Evolutionary conservation across 345 rosid genomes (phyloP).

Genomic region (Adansonia digitata): DNA sequence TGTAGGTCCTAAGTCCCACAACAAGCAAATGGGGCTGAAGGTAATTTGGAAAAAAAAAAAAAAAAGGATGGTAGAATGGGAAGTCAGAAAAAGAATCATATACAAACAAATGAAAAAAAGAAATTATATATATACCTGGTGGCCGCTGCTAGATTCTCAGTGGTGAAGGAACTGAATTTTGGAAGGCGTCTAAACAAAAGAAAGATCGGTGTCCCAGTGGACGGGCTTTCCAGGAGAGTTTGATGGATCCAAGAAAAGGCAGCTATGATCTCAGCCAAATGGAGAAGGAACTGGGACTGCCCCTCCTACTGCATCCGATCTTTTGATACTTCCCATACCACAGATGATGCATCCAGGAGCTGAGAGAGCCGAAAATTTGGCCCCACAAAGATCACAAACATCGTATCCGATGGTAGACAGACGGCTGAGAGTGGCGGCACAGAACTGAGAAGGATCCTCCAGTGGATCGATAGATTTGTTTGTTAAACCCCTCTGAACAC

Average conservation of each 20-base stretch:
- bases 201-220: neutral
- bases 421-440: conserved; percentile 93
- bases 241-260: neutral
- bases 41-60: neutral
- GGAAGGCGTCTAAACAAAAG: neutral
- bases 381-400: conserved; percentile 94
- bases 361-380: conserved; percentile 86
- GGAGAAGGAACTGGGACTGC: conserved; percentile 69
- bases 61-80: neutral
- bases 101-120: conserved; percentile 18
- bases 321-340: conserved; percentile 94
- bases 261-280: conserved; percentile 50
- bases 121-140: conserved; percentile 21
- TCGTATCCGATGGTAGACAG: conserved; percentile 94
- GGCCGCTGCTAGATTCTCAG: conserved; percentile 1
- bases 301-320: conserved; percentile 84
- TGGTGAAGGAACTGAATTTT: neutral
- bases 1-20: neutral
- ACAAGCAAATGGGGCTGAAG: neutral
- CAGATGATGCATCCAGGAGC: conserved; percentile 94
- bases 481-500: conserved; percentile 77
- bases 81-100: neutral
- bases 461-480: conserved; percentile 94
- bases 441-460: conserved; percentile 95
- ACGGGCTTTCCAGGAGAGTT: neutral